Evolutionary conservation across 2,329 filamentous ascomycete genomes (phyloP).

Genomic region (Paramyrothecium roridum): DNA sequence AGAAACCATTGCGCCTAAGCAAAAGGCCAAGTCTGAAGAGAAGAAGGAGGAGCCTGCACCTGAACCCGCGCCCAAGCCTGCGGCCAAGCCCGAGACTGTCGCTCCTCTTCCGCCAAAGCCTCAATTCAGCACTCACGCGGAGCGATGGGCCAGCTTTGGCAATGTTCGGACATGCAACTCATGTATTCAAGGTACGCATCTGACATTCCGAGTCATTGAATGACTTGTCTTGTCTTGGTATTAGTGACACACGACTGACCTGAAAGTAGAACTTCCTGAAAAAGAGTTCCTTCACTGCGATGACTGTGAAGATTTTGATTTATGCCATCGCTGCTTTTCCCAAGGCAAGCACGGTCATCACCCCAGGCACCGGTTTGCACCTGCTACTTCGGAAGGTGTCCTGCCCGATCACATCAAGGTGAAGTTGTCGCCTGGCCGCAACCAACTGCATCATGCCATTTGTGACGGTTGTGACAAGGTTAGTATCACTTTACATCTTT

Average conservation of each 20-base stretch:
- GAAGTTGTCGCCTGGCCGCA: constrained; percentile 76
- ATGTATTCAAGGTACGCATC: constrained; percentile 44
- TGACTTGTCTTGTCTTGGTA: constrained; percentile 4
- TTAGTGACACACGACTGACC: no score
- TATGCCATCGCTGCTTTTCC: constrained; percentile 80
- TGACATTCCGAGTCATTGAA: neutral
- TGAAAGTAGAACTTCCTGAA: constrained; percentile 62
- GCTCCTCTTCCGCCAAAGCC: constrained; percentile 8
- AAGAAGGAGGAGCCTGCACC: constrained; percentile 9
- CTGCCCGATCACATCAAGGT: constrained; percentile 60
- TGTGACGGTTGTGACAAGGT: constrained; percentile 87
- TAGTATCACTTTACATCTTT: neutral
- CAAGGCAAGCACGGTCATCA: constrained; percentile 83
- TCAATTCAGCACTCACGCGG: constrained; percentile 13
- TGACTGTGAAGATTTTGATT: constrained; percentile 84
- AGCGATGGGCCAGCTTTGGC: constrained; percentile 15
- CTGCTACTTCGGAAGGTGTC: constrained; percentile 61
- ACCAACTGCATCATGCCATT: constrained; percentile 78
- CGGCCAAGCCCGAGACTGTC: neutral
- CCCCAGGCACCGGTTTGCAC: constrained; percentile 76
- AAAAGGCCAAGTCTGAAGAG: constrained; percentile 15
- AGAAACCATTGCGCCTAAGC: constrained; percentile 64
- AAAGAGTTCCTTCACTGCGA: constrained; percentile 81
- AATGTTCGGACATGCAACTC: constrained; percentile 66
- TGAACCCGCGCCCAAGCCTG: constrained; percentile 7